Evolutionary conservation across 2,329 filamentous ascomycete species (phyloP), one percentile per base, ranked within the genome.

Genomic region (Zasmidium angulare): DNA sequence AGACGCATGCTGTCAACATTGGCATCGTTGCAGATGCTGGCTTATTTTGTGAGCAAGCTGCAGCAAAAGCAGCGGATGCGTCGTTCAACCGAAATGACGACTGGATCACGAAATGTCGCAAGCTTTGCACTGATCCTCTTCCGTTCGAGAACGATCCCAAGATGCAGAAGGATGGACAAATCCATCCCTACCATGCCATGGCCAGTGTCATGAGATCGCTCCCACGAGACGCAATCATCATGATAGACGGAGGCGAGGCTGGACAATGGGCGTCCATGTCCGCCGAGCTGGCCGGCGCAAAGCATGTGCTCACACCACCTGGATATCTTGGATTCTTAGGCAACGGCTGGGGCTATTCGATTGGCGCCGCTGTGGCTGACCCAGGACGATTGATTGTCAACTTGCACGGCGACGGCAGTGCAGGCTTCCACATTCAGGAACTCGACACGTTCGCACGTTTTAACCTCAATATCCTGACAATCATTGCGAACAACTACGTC

Each of bases 321-420:
- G 73, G 75, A 52, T 76, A 79, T 51, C 70, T 81, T 1, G 78
- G 79, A 1, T 79, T 80, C 66, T 69, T 80, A 1, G 78, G 78
- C 1, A 80, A 77, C 58, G 78, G 78, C 2, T 81, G 76, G 69
- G 78, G 78, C 2, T 80, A 80, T 62, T 67, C 72, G 1, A 66
- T 81, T 1, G 78, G 79, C 0, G 76, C 75, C 10, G 77, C 77
- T 0, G 64, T 79, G 2, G 78, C 78, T 0, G 73, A 71, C n/a
- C 75, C 74, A 0, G 62, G 64, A 12, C 65, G 71, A 3, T 68
- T 76, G 14, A 68, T 81, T 0, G 67, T 81, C 3, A 79, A 77
- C 58, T 69, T 80, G 2, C 77, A 80, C 46, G 79, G 78, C 9
- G 78, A 81, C 61, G 78, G 78, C 3, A 74, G 70, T 17, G 77